Base-by-base conservation (phyloP, 2,329 filamentous ascomycete species). In the Aspergillus brunneoviolaceus region DNA sequence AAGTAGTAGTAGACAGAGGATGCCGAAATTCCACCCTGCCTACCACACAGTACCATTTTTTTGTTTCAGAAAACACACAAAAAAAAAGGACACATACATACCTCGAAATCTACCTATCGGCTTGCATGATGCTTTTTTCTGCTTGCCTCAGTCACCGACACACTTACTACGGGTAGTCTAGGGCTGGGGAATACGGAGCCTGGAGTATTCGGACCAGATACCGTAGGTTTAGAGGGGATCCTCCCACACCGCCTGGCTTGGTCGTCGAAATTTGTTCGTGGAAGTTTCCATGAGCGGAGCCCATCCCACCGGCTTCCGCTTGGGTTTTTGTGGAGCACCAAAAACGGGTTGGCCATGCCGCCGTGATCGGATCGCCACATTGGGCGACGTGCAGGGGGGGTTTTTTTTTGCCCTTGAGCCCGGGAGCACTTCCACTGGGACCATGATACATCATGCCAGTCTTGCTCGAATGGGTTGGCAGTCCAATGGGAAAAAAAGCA, bases 281-380 rank as follows among this genome's bases (percentile, higher is more conserved):
- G 66, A 68, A 67, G 61, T 65, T 68, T 68, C 66, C 63, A 68
- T 68, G 66, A 62, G 63, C 66, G 65, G 65, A 63, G 39, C 39
- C 39, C 14, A 42, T 42, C 39, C 65, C 65, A 63, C 63, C 62
- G 65, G 64, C 63, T 64, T 55, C 63, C 39, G 39, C 39, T 42
- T 42, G 16, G n/a, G 33, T 9, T 42, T 42, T 19, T 42, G 16
- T 42, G 39, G 39, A 16, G 39, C 39, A 42, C 16, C 16, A n/a
- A n/a, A n/a, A 7, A n/a, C 6, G 16, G 39, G 59, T 50, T 27
- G 63, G 14, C 12, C 33, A 35, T 35, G 33, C 33, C 33, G 60
- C 63, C 66, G 61, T 66, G 63, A 68, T 67, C 65, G 64, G 64
- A 68, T 63, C 65, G 65, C 64, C 66, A 67, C 66, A 62, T 68